Percentiles rank a stretch among this genome's conserved stretches.
Evolutionary conservation across 371 early-diverging fungal species (phyloP).

Genomic region (Phascolomyces articulosus): DNA sequence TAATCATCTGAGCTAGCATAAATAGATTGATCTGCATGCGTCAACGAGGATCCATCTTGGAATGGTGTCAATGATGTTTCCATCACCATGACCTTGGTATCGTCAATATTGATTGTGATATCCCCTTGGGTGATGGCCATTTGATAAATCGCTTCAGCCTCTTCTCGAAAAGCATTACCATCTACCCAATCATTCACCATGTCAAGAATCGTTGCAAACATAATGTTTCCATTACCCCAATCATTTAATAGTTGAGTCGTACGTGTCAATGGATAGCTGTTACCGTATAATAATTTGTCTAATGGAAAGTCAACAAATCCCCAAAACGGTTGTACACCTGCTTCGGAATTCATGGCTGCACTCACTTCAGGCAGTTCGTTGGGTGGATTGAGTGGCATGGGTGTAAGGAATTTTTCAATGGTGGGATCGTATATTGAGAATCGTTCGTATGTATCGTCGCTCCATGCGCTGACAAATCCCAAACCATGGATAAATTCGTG

Average conservation of each 20-base stretch:
- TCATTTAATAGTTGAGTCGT: conserved; percentile 24
- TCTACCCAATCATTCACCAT: conserved; percentile 41
- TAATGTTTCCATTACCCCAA: conserved; percentile 29
- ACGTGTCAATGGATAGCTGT: conserved; percentile 15
- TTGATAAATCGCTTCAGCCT: conserved; percentile 23
- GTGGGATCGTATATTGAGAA: conserved; percentile 25
- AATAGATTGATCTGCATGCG: conserved; percentile 36
- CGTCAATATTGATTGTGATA: conserved; percentile 7
- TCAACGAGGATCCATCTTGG: conserved; percentile 37
- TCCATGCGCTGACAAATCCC: conserved; percentile 69
- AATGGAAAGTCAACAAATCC: conserved; percentile 52
- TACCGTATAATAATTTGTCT: conserved; percentile 30
- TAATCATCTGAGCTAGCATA: conserved; percentile 35
- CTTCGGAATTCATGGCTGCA: neutral
- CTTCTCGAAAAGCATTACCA: conserved; percentile 5
- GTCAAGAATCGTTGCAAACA: conserved; percentile 31
- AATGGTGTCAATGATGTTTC: conserved; percentile 46
- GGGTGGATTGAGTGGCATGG: conserved; percentile 26
- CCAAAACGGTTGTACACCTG: conserved; percentile 39
- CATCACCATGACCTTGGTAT: conserved; percentile 12
- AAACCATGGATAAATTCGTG: conserved; percentile 72
- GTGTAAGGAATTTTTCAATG: conserved; percentile 27
- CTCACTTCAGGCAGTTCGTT: conserved; percentile 15
- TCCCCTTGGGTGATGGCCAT: conserved; percentile 12
- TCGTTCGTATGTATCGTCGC: conserved; percentile 22